Evolutionary conservation across 2,329 filamentous ascomycete genomes (phyloP), one percentile per base, ranked within the genome.

Genomic region (Trichoderma arundinaceum): DNA sequence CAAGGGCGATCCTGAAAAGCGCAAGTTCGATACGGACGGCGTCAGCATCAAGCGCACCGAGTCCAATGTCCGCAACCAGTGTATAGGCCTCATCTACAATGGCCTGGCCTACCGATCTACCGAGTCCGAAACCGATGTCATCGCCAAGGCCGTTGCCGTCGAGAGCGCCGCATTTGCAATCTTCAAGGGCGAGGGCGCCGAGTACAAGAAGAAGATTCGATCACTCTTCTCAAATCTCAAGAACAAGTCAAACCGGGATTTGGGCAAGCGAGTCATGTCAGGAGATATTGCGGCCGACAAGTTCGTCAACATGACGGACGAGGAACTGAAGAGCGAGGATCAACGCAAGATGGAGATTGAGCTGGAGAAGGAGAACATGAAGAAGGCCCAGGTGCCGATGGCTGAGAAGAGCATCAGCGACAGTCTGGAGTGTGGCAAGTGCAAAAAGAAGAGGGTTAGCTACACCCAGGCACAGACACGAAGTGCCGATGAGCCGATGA

Each of bases 381-480:
- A 93, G 82, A 92, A 94, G 79, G 92, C 95, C 1, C 96, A 98
- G 88, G 94, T 96, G 10, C 92, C 94, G 65, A 91, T 94, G 83
- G 91, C 88, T 17, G 90, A 97, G 80, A 95, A 93, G 84, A 94
- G 90, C 75, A 92, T 97, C 80, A 93, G 90, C 76, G 90, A 91
- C 76, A 92, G 90, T 65, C 84, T 98, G 74, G 90, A 92, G 79
- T 99, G 95, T 81, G 88, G 92, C 74, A 94, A 93, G 78, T 99
- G 95, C 80, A 91, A 91, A 73, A 86, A 96, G 85, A 94, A 91
- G 83, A 94, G 92, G 83, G 95, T 98, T 75, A 93, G 90, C 78
- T 99, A 99, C 80, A 92, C 88, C 56, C 95, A 99, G 81, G 95
- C 95, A 4, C 95, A 99, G 83, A 99, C 95, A 15, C 86, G 95